phyloP scores from a whole-genome alignment of 2,329 filamentous ascomycete species.

The Akanthomyces muscarius region DNA sequence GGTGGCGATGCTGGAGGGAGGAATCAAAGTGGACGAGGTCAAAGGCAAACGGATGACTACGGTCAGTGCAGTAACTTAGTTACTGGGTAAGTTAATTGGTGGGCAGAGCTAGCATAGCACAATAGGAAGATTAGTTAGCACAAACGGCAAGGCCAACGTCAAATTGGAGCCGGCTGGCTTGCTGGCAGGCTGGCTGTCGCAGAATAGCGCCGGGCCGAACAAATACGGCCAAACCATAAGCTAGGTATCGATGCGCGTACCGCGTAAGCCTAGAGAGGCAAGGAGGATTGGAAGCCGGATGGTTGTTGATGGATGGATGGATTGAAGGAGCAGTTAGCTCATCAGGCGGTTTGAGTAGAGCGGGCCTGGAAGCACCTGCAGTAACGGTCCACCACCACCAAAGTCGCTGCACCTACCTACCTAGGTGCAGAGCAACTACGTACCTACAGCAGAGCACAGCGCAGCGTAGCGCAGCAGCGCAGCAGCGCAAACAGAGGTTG shows the following conservation, averaged over 20 bases:
- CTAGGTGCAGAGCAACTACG: background rate
- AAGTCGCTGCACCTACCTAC: background rate
- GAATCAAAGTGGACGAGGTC: background rate
- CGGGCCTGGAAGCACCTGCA: background rate
- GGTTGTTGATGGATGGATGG: background rate
- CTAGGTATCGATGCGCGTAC: background rate
- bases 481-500: background rate
- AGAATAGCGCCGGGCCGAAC: background rate
- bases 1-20: background rate
- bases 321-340: background rate
- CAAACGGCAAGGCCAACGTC: background rate
- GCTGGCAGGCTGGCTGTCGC: background rate
- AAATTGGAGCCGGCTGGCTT: background rate
- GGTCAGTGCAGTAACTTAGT: background rate
- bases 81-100: background rate
- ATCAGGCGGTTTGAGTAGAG: background rate
- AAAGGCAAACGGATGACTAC: background rate
- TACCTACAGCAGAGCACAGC: too few species aligned
- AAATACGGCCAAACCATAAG: background rate
- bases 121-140: background rate
- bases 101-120: background rate
- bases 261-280: background rate
- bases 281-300: background rate
- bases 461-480: background rate
- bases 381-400: background rate